Conservation (phyloP, 169 alveolate species). For the Plasmodium yoelii region DNA sequence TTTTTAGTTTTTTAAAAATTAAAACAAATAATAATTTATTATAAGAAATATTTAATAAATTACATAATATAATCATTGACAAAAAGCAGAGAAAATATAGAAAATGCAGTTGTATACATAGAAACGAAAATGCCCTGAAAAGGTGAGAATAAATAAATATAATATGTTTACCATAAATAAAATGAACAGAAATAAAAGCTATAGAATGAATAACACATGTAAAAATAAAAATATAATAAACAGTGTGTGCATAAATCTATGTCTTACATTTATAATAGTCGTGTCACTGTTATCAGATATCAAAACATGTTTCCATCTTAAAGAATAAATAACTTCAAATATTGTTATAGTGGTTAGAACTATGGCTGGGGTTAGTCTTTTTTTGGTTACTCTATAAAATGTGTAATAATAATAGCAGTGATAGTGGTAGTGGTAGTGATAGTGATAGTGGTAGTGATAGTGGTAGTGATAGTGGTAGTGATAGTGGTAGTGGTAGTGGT, state of each 20-base stretch:
- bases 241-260: not conserved
- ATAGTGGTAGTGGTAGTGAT: too few relatives aligned
- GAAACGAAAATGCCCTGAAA: not conserved
- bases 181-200: too few relatives aligned
- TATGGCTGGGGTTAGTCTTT: not conserved
- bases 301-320: not conserved
- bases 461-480: too few relatives aligned
- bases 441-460: too few relatives aligned
- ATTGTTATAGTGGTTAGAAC: not conserved
- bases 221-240: too few relatives aligned
- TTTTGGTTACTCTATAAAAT: not conserved
- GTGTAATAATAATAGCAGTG: too few relatives aligned
- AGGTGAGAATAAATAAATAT: not conserved
- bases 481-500: too few relatives aligned
- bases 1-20: not conserved
- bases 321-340: not conserved
- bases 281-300: not conserved
- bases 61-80: not conserved
- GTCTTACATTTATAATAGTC: constrained; percentile 4
- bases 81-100: not conserved
- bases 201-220: too few relatives aligned
- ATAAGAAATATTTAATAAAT: not conserved
- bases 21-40: not conserved
- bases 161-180: not conserved
- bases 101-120: not conserved